These are phyloP conservation scores for Pseudocercospora vitis DNA, from an alignment of 2,329 filamentous ascomycete species.

Conservation along the genomic window DNA sequence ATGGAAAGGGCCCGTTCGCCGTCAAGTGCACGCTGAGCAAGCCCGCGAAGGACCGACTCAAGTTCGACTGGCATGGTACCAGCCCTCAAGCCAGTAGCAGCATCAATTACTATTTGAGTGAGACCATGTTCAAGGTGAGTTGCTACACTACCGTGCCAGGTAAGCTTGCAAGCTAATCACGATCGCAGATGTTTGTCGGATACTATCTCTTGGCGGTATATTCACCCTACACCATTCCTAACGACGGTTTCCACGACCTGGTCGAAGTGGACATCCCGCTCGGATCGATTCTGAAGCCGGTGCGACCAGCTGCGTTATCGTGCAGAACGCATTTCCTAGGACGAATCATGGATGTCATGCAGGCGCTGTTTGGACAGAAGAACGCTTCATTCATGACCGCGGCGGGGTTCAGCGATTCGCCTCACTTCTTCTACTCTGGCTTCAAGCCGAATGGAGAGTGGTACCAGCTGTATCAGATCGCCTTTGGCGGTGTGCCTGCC, in stretches of 20 bases:
- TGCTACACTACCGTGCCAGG: background rate
- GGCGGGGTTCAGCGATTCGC: conserved; percentile 30
- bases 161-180: background rate
- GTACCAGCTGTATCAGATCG: conserved; percentile 45
- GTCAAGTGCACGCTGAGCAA: conserved; percentile 33
- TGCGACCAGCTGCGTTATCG: conserved; percentile 29
- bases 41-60: conserved; percentile 27
- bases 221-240: conserved; percentile 30
- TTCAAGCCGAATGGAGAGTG: conserved; percentile 48
- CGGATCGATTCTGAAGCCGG: conserved; percentile 29
- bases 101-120: conserved; percentile 32
- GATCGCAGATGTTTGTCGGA: conserved; percentile 26
- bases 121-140: conserved; percentile 31
- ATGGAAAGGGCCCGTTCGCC: conserved; percentile 30
- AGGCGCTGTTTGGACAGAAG: conserved; percentile 33
- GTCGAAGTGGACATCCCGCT: conserved; percentile 30
- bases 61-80: conserved; percentile 31
- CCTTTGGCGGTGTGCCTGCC: conserved; percentile 31
- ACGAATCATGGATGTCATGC: conserved; percentile 33
- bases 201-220: conserved; percentile 31
- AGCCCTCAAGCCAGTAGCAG: conserved; percentile 31
- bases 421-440: conserved; percentile 36
- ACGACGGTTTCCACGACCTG: conserved; percentile 32
- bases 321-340: conserved; percentile 33
- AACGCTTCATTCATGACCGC: conserved; percentile 32